Evolutionary conservation across 768 basidiomycete genomes (phyloP), one percentile per base, ranked within the genome.

Genomic region (Favolaschia claudopus): DNA sequence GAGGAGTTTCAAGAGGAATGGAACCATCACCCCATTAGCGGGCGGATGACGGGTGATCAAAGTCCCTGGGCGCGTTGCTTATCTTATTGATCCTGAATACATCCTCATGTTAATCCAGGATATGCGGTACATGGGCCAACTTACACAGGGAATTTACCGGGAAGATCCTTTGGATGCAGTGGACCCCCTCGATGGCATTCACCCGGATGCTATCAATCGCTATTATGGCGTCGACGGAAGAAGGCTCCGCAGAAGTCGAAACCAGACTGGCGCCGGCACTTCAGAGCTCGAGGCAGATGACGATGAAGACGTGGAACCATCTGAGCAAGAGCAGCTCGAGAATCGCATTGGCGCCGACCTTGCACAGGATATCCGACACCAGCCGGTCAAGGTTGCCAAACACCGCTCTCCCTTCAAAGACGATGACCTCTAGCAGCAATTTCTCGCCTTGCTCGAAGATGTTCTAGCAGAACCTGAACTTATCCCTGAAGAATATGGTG

Each of bases 1-100:
- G 1, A 46, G 0, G 28, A 45, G 4, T 75, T 76, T 50, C 66
- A 60, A 17, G 5, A 55, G 6, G 65, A 73, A 7, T 77, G 75
- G 72, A 77, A 77, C 46, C 31, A 59, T 14, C 72, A 77, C 43
- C 64, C 70, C 1, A 66, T 77, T 19, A 59, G 45, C 14, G 69
- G 66, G 10, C 31, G 17, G 17, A 27, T 27, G 14, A 63, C 52
- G 5, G 38, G 63, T 10, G 52, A 39, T n/a, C 38, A 39, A 20
- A 39, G 38, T 20, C 38, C 38, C 17, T 15, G 17, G 38, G 38
- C 22, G n/a, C 22, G n/a, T 39, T n/a, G n/a, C 38, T 39, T 39
- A 20, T 39, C 7, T 39, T 20, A 7, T 7, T 39, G 9, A 9
- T n/a, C 17, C 38, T 39, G 7, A n/a, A n/a, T n/a, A n/a, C n/a